These are phyloP conservation scores for Spathaspora arborariae DNA, from an alignment of 805 yeast species.

Conservation along the genomic window DNA sequence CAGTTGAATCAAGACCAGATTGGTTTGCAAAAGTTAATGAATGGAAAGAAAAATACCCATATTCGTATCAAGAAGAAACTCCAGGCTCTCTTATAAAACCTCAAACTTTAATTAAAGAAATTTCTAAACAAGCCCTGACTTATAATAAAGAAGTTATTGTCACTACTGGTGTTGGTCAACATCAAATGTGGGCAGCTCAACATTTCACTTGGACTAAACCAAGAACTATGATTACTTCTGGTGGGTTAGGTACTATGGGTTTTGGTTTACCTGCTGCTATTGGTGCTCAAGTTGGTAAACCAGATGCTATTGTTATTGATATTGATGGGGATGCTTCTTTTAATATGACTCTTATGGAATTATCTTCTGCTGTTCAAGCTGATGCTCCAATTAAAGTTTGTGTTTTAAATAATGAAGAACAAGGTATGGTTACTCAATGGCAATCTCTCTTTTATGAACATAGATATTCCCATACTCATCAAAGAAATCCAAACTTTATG, in stretches of 20 bases:
- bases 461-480: constrained; percentile 98
- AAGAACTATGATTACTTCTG: constrained; percentile 93
- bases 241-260: constrained; percentile 99
- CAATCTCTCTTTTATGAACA: constrained; percentile 96
- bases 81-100: constrained; percentile 83
- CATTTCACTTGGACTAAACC: constrained; percentile 93
- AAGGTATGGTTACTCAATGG: constrained; percentile 99
- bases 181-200: constrained; percentile 99
- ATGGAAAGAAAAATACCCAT: constrained; percentile 89
- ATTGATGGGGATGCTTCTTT: constrained; percentile 99
- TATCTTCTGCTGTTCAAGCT: constrained; percentile 92
- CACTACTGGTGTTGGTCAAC: constrained; percentile 99
- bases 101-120: constrained; percentile 81
- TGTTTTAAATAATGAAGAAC: constrained; percentile 94
- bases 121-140: constrained; percentile 65
- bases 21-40: constrained; percentile 74
- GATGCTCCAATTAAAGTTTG: constrained; percentile 85
- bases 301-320: constrained; percentile 92
- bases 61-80: constrained; percentile 75
- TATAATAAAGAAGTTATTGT: constrained; percentile 74
- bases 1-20: constrained; percentile 63
- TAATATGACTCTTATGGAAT: constrained; percentile 93
- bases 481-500: constrained; percentile 88
- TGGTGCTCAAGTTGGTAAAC: constrained; percentile 96
- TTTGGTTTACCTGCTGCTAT: constrained; percentile 96